Evolutionary conservation across 2,329 filamentous ascomycete species (phyloP), one percentile per base, ranked within the genome.

Genomic region (Apiospora phragmitis): DNA sequence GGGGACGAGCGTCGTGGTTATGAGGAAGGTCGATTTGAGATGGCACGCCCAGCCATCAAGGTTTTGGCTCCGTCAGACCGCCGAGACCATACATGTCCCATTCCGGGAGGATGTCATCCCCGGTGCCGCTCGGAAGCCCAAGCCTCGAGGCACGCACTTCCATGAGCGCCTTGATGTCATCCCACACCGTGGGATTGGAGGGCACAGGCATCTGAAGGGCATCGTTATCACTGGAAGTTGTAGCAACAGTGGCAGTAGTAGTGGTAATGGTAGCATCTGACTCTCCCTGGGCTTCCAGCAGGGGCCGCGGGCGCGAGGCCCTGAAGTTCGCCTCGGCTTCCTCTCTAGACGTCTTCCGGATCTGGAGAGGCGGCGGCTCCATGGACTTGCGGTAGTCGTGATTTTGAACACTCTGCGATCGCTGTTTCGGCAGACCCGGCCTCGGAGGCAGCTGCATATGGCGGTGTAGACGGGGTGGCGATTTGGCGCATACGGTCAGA

Each of bases 41-140:
- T 29, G 32, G 55, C 21, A 14, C 32, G 32, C 32, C 35, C 32
- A 62, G 29, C 8, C 29, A 42, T 68, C 67, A 68, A 38, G 67
- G 45, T 32, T 74, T 82, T 59, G 69, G 51, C 69, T 76, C 71
- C 1, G 81, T 86, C 65, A 86, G 74, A 0, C 85, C 85, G 43
- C 85, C 85, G 4, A 87, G 75, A 16, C 85, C 83, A 38, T 84
- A 86, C 75, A 85, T 83, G 72, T 84, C 84, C 84, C 84, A 87
- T 5, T 81, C 81, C 4, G 81, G 67, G 45, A 45, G 67, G 35
- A 68, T 68, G 45, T 68, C 67, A 32, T 68, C 67, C 21, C 67
- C 67, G 43, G 32, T 47, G 26, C 41, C 65, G 32, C 55, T 38
- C 18, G 65, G 42, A 21, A 47, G 47, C 9, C 65, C 65, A 32